Base-by-base conservation (phyloP, 2,329 filamentous ascomycete species). In the Stagonosporopsis cucurbitacearum region DNA sequence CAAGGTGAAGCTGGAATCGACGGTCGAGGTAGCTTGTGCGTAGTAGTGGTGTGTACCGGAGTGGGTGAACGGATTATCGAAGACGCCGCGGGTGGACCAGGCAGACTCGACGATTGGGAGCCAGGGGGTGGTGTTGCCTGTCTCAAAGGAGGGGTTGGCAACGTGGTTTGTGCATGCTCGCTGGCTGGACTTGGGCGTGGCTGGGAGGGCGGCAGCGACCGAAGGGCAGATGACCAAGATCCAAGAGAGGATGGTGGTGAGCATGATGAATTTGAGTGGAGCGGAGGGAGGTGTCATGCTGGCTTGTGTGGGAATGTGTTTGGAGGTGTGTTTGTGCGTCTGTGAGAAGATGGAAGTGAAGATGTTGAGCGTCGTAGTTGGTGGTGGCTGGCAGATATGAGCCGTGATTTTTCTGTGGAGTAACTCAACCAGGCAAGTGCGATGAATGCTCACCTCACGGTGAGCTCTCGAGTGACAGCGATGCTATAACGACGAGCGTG, bases 111-210 rank as follows among this genome's bases (percentile, higher is more conserved):
- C 42, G 25, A 56, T 51, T 2, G 48, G 36, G 23, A 56, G 53
- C 46, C 46, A 55, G 6, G 53, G 53, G 23, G 6, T 13, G 15
- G 50, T 22, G 33, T 15, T 9, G 35, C 35, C 35, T 26, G 46
- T 26, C 4, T 55, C 52, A 35, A 55, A 55, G 17, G 52, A 55
- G 3, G 52, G 52, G 26, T 55, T 55, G 13, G 1, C 5, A 28
- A 55, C 46, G 23, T 39, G 19, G 41, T 55, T 55, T 8, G 20
- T 28, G 41, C 52, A 54, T 1, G 44, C 19, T 15, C 39, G 45
- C 4, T 33, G 32, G 15, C 5, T 11, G 26, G 15, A 19, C 2
- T 26, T 45, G 33, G n/a, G 22, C 25, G 17, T 15, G 32, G 39
- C 17, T 42, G 50, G 43, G 19, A 54, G 37, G 19, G 37, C 43